Base-by-base conservation (phyloP, 2,329 filamentous ascomycete genomes). In the Microsporum audouinii region DNA sequence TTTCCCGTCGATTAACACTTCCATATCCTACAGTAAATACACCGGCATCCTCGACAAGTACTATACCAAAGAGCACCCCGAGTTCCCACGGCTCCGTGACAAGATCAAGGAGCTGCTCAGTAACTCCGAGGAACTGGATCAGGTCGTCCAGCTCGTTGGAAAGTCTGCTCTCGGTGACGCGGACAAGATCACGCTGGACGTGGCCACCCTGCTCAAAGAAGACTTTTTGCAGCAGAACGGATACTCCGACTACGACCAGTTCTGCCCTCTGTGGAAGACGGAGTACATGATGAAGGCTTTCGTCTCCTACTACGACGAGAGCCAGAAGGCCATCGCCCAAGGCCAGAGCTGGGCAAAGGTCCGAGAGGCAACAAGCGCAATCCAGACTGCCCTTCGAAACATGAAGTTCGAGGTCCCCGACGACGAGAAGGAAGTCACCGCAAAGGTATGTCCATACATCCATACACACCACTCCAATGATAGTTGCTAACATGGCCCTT, bases 251-350 rank as follows among this genome's bases (percentile, higher is more conserved):
- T 97, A 99, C 74, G 94, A 99, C 73, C 91, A 97, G 79, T 99
- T 95, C 85, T 99, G 94, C 73, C 94, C 94, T 57, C 84, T 99
- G 71, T 99, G 94, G 94, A 99, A 99, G 87, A 99, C 94, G 0
- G 88, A 95, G 75, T 99, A 94, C 87, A 97, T 99, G 94, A 99
- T 99, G 94, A 96, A 95, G 84, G 88, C 90, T 66, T 97, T 99
- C 86, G 89, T 99, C 81, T 89, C 87, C 62, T 99, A 92, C 84
- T 90, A 96, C 74, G 95, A 99, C 71, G 94, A 99, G 80, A 87
- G 90, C 29, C 92, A 97, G 75, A 97, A 96, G 84, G 91, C 90
- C 5, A 84, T 99, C 71, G 82, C 88, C 4, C 90, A 96, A 75
- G 94, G 94, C 63, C 88, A 92, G 77, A 87, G 80, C 76, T 99